Percentiles rank a stretch among this genome's conserved stretches.
These are phyloP conservation scores for Fusarium humuli DNA, from an alignment of 2,329 filamentous ascomycete species.

Conservation along the genomic window DNA sequence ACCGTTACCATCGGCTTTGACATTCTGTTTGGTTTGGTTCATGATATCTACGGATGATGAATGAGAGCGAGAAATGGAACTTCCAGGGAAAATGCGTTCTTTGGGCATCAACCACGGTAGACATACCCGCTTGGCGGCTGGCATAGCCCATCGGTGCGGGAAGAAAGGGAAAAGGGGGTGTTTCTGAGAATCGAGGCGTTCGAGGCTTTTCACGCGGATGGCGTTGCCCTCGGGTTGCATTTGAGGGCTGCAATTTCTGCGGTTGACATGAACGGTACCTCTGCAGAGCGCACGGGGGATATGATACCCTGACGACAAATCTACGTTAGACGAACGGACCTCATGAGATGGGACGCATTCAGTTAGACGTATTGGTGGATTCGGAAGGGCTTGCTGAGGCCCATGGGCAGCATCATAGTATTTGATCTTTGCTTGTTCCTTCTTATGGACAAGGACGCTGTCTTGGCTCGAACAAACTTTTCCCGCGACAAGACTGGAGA, in stretches of 20 bases:
- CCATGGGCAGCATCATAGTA: slow-evolving; percentile 28
- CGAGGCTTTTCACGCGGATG: slow-evolving; percentile 44
- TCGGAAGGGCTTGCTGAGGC: slow-evolving; percentile 24
- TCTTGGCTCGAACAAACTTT: slow-evolving; percentile 24
- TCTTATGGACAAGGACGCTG: slow-evolving; percentile 20
- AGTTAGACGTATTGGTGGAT: slow-evolving; percentile 43
- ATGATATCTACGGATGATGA: slow-evolving; percentile 48
- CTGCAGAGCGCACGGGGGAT: slow-evolving; percentile 43
- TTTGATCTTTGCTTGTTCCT: slow-evolving; percentile 23
- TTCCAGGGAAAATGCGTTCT: slow-evolving; percentile 41
- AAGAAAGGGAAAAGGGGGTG: slow-evolving; percentile 30
- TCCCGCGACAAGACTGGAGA: slow-evolving; percentile 31
- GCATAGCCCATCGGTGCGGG: slow-evolving; percentile 39
- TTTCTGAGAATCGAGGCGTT: slow-evolving; percentile 44
- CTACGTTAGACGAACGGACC: slow-evolving; percentile 51
- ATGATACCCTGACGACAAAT: slow-evolving; percentile 54
- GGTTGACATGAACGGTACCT: slow-evolving; percentile 43
- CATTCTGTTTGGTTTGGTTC: slow-evolving; percentile 48
- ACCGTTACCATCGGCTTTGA: slow-evolving; percentile 49
- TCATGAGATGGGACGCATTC: slow-evolving; percentile 45
- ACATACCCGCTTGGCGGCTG: slow-evolving; percentile 43
- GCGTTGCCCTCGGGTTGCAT: slow-evolving; percentile 44
- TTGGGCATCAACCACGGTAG: slow-evolving; percentile 45
- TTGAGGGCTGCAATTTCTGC: slow-evolving; percentile 46
- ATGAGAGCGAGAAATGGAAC: slow-evolving; percentile 44